These are phyloP conservation scores for Tetradesmus lagerheimii DNA, from an alignment of 139 green algal species.

Conservation along the genomic window DNA sequence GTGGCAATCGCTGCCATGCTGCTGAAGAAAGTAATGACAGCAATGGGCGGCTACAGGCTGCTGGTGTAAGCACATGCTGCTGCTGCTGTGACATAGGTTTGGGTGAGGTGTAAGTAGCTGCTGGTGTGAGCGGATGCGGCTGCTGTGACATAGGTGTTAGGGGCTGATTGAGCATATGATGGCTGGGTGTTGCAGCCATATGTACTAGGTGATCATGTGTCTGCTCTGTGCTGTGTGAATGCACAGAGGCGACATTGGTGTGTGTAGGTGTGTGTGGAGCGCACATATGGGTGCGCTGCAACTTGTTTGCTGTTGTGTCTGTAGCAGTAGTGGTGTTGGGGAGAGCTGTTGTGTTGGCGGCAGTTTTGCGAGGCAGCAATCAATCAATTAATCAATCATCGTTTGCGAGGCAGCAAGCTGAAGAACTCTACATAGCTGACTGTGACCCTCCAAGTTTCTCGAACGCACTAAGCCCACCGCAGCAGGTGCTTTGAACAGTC, in stretches of 20 bases:
- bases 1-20: conserved; percentile 53
- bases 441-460: too few relatives aligned
- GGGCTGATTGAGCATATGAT: neutral
- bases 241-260: neutral
- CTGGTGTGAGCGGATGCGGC: too few relatives aligned
- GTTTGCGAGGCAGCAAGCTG: too few relatives aligned
- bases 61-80: neutral
- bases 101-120: neutral
- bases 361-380: neutral
- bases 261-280: neutral
- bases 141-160: neutral
- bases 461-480: too few relatives aligned
- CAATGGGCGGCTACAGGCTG: neutral
- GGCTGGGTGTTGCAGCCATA: neutral
- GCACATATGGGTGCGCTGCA: too few relatives aligned
- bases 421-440: too few relatives aligned
- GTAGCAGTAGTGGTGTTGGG: too few relatives aligned
- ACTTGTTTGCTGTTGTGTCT: too few relatives aligned
- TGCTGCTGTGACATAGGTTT: neutral
- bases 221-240: neutral
- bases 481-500: too few relatives aligned
- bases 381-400: too few relatives aligned
- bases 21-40: conserved; percentile 35
- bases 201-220: neutral
- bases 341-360: neutral